Evolutionary conservation across 805 yeast species (phyloP).

Genomic region (Zygosaccharomyces bisporus): DNA sequence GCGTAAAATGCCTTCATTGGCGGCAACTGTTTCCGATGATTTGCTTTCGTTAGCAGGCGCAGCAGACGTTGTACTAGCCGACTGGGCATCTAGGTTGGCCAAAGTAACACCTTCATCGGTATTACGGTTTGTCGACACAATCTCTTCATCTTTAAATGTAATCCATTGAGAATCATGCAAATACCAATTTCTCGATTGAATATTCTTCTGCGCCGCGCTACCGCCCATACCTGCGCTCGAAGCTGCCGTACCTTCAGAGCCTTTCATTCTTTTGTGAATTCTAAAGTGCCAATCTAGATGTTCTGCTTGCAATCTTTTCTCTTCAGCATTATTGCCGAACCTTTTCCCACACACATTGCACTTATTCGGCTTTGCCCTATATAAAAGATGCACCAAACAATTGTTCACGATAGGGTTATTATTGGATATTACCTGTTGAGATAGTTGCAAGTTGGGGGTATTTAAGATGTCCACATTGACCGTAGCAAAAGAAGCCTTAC

Average conservation of each 20-base stretch:
- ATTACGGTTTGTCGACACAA: slow-evolving; percentile 38
- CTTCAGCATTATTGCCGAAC: slow-evolving; percentile 58
- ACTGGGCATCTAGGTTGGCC: slow-evolving; percentile 19
- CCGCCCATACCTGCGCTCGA: slow-evolving; percentile 13
- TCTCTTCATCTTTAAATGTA: slow-evolving; percentile 64
- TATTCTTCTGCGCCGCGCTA: slow-evolving; percentile 33
- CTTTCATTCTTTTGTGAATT: slow-evolving; percentile 70
- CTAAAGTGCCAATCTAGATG: slow-evolving; percentile 98
- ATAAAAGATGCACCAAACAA: slow-evolving; percentile 30
- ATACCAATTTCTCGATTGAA: slow-evolving; percentile 82
- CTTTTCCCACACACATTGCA: slow-evolving; percentile 90
- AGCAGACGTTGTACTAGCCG: slow-evolving; percentile 1
- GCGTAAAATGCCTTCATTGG: slow-evolving; percentile 35
- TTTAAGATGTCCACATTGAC: slow-evolving; percentile 30
- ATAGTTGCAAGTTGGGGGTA: slow-evolving; percentile 30
- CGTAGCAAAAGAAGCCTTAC: slow-evolving; percentile 33
- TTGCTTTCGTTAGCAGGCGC: slow-evolving; percentile 3
- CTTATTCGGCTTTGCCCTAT: slow-evolving; percentile 57
- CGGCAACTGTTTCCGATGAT: slow-evolving; percentile 8
- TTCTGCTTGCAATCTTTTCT: slow-evolving; percentile 48
- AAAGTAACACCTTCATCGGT: slow-evolving; percentile 16
- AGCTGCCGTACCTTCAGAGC: slow-evolving; percentile 25
- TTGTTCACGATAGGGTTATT: slow-evolving; percentile 31
- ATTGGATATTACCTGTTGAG: slow-evolving; percentile 34
- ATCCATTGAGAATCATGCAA: slow-evolving; percentile 70